These are phyloP conservation scores for Hansenula sp. DNA, from an alignment of 1,139 yeast species.

Conservation along the genomic window DNA sequence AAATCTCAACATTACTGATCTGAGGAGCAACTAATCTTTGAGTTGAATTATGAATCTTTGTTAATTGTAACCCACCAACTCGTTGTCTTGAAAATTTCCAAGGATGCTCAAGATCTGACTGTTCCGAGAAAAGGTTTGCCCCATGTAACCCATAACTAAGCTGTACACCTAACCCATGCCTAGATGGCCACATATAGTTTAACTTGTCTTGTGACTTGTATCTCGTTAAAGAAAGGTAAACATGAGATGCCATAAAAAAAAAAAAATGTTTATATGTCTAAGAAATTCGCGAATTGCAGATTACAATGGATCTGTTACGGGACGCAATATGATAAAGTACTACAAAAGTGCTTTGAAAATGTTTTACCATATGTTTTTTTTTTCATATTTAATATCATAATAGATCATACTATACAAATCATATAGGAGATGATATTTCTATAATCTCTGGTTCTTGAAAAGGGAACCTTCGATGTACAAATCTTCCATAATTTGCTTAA, in stretches of 20 bases:
- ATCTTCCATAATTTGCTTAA: constrained; percentile 36
- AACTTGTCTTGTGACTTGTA: background rate
- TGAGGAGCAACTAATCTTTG: constrained; percentile 11
- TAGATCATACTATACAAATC: too few relatives aligned
- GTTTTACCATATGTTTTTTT: too few relatives aligned
- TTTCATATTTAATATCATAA: too few relatives aligned
- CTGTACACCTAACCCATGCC: constrained; percentile 38
- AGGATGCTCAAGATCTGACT: constrained; percentile 13
- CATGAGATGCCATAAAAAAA: too few relatives aligned
- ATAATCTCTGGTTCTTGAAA: background rate
- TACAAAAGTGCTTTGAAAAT: too few relatives aligned
- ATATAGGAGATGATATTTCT: too few relatives aligned
- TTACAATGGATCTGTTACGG: background rate
- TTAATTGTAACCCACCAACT: constrained; percentile 21
- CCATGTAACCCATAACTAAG: constrained; percentile 38
- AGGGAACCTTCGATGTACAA: constrained; percentile 49
- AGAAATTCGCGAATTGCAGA: too few relatives aligned
- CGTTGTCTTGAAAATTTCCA: constrained; percentile 28
- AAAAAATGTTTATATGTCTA: too few relatives aligned
- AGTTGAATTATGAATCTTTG: constrained; percentile 20
- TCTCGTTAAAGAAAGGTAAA: background rate
- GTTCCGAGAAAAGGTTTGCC: constrained; percentile 21
- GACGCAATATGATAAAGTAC: background rate
- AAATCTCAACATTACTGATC: background rate
- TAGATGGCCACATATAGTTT: constrained; percentile 38